These are phyloP conservation scores for Yarrowia deformans DNA, from an alignment of 805 yeast genomes.

Conservation along the genomic window DNA sequence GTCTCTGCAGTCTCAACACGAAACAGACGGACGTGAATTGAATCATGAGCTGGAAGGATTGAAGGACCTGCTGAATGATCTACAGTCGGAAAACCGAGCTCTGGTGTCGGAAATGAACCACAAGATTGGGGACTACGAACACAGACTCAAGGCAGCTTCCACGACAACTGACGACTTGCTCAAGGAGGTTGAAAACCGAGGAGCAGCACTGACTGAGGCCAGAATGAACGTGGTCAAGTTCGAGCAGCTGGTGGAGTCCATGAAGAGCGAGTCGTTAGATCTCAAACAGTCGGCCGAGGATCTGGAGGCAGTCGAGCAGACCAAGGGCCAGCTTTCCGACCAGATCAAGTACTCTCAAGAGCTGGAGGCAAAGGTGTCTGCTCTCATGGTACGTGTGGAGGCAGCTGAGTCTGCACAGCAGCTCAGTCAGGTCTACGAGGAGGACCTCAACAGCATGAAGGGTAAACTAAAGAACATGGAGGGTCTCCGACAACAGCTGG, in stretches of 20 bases:
- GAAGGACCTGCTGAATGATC: constrained; percentile 18
- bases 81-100: constrained; percentile 2
- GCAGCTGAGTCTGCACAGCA: constrained; percentile 57
- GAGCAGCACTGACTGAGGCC: constrained; percentile 19
- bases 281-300: constrained; percentile 36
- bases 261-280: constrained; percentile 18
- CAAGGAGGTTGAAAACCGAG: constrained; percentile 36
- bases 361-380: constrained; percentile 60
- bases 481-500: constrained; percentile 55
- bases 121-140: constrained; percentile 34
- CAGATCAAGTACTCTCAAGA: constrained; percentile 58
- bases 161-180: constrained; percentile 37
- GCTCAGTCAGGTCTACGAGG: constrained; percentile 61
- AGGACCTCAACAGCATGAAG: constrained; percentile 58
- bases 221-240: constrained; percentile 40
- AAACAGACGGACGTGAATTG: constrained; percentile 19
- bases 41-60: constrained; percentile 16
- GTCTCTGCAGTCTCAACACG: constrained; percentile 45
- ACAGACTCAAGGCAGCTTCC: constrained; percentile 24
- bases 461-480: constrained; percentile 54
- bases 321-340: constrained; percentile 47
- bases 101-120: constrained; percentile 27
- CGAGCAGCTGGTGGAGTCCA: constrained; percentile 41
- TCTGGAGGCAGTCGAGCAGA: constrained; percentile 40
- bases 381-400: constrained; percentile 61